Percentiles rank a stretch among this genome's conserved stretches.
Evolutionary conservation across 805 yeast genomes (phyloP).

Genomic region (Hanseniaspora guilliermondii): DNA sequence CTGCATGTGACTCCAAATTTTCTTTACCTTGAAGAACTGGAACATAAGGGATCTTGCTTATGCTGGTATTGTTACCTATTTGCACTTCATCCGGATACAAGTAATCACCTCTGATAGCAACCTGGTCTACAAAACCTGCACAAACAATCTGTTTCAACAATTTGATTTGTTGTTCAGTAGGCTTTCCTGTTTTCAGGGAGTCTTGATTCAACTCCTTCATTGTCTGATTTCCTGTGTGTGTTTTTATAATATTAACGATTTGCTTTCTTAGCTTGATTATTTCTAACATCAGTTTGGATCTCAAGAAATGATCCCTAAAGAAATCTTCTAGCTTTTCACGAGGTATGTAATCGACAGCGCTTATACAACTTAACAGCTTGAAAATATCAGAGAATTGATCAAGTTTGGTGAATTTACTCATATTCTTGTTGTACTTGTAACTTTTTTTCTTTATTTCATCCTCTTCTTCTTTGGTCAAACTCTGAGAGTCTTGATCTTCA

Average conservation of each 20-base stretch:
- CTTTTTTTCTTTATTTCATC: conserved; percentile 34
- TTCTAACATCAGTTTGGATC: conserved; percentile 77
- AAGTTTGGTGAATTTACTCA: conserved; percentile 48
- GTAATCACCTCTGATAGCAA: conserved; percentile 73
- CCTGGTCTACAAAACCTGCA: conserved; percentile 84
- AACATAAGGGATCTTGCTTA: conserved; percentile 52
- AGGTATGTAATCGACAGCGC: conserved; percentile 75
- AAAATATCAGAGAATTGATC: conserved; percentile 70
- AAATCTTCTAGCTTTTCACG: conserved; percentile 35
- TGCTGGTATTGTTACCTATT: conserved; percentile 44
- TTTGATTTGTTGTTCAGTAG: conserved; percentile 53
- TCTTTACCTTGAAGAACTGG: conserved; percentile 36
- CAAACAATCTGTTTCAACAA: conserved; percentile 84
- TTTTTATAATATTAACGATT: conserved; percentile 58
- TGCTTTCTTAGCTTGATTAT: conserved; percentile 71
- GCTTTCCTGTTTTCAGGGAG: conserved; percentile 49
- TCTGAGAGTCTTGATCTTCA: conserved; percentile 22
- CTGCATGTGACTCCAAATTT: conserved; percentile 32
- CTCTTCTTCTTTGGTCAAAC: conserved; percentile 24
- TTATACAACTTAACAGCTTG: conserved; percentile 62
- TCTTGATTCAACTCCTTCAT: conserved; percentile 38
- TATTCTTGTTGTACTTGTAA: conserved; percentile 44
- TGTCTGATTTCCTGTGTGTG: conserved; percentile 47
- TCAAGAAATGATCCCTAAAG: conserved; percentile 48
- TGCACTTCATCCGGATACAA: conserved; percentile 48